Evolutionary conservation across 1,284 basidiomycete species (phyloP), one percentile per base, ranked within the genome.

Genomic region (Apiotrichum laibachii): DNA sequence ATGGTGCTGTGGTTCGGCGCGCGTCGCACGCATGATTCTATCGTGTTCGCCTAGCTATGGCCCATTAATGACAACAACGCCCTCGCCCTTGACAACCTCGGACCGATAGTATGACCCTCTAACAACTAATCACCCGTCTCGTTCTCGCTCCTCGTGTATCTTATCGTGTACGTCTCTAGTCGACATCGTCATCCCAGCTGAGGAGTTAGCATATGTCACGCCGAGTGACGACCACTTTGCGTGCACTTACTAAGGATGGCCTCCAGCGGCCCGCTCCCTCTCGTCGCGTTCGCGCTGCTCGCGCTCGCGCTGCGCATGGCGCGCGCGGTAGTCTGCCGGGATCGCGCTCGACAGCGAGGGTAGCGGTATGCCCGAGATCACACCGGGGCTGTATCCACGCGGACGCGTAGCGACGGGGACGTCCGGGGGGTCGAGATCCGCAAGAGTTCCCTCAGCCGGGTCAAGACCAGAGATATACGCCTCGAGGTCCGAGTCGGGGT

Each of bases 321-420:
- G 60, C 26, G 64, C 67, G 42, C 71, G 59, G 47, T 73, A 72
- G 31, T 75, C 72, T 21, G 64, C 65, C 0, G 73, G 73, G 10
- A 75, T 75, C 19, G 56, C 66, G 10, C 65, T 61, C n/a, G 70
- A 55, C 16, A 61, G 43, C n/a, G 8, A 4, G 6, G n/a, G 18
- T 2, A 8, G 9, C 43, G 43, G 12, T 19, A 44, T 57, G 26
- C 45, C 44, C 26, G 61, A 49, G 26, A 51, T 51, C 31, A 18
- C 26, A 11, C 49, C 35, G 12, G 49, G 49, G 37, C 19, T 50
- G 48, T 19, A 49, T 5, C 48, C 50, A 22, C 42, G 37, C 31
- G 43, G 19, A 19, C 31, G 35, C 52, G 46, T 31, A 31, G 26
- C 26, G 26, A 31, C 26, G 7, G 26, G 26, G 7, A 31, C 26